Conservation (phyloP, 306 rosid genomes). For the Dalbergia cochinchinensis region DNA sequence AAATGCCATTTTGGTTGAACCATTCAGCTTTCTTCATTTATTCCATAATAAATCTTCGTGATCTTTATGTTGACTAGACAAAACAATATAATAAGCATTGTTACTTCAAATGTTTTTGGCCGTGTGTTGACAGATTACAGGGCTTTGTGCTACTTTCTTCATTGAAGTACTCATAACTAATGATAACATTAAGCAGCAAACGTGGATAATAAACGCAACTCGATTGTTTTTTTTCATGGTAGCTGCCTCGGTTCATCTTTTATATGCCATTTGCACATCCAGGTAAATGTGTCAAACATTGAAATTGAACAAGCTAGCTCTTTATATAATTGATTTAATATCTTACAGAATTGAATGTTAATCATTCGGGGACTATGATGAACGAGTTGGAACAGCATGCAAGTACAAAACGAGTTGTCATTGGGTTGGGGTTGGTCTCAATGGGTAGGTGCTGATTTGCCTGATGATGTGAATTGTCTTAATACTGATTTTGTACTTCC, state of each 20-base stretch:
- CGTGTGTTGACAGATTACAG: slow-evolving; percentile 43
- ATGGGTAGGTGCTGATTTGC: slow-evolving; percentile 70
- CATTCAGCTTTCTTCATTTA: slow-evolving; percentile 76
- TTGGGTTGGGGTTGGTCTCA: slow-evolving; percentile 68
- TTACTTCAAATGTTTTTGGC: background rate
- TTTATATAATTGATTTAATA: background rate
- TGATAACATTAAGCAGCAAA: slow-evolving; percentile 57
- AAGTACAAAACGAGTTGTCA: slow-evolving; percentile 36
- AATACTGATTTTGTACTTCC: slow-evolving; percentile 72
- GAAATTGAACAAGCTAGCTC: background rate
- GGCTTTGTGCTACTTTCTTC: slow-evolving; percentile 62
- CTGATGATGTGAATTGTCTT: slow-evolving; percentile 61
- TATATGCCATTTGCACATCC: slow-evolving; percentile 75
- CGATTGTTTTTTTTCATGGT: slow-evolving; percentile 52
- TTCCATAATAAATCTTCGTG: slow-evolving; percentile 56
- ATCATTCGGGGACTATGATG: slow-evolving; percentile 67
- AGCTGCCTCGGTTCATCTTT: slow-evolving; percentile 57
- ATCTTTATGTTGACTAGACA: slow-evolving; percentile 90
- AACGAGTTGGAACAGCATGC: slow-evolving; percentile 61
- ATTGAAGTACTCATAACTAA: slow-evolving; percentile 53
- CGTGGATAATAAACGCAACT: slow-evolving; percentile 57
- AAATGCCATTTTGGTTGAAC: slow-evolving; percentile 81
- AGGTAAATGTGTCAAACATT: slow-evolving; percentile 49
- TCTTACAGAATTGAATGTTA: slow-evolving; percentile 20
- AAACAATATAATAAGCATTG: slow-evolving; percentile 43